Evolutionary conservation across 345 rosid species (phyloP), one percentile per base, ranked within the genome.

Genomic region (Populus tremula): DNA sequence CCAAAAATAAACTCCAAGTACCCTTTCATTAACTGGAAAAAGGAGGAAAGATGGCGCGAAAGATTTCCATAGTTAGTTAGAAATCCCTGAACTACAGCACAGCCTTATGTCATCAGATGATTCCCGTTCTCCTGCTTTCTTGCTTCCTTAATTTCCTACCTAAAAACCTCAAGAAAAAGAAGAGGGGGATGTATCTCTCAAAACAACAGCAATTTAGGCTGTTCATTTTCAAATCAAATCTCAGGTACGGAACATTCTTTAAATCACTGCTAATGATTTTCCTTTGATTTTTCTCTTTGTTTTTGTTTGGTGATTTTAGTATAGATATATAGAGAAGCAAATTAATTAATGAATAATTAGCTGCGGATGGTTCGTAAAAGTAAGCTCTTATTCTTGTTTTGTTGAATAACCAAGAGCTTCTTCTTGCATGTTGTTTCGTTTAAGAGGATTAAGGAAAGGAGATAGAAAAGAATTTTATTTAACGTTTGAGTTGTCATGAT

Each of bases 21-120:
- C 50, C 73, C 21, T 70, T 6, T 59, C 16, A n/a, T n/a, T 59
- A 53, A 59, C 29, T 9, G 64, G 25, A 59, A 56, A 59, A 9
- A 11, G 29, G 35, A 54, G 38, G 35, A 10, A 72, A 80, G 77
- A 77, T 78, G 89, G 90, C 89, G 89, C 84, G 82, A 86, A 87
- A 82, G 64, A 59, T 77, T 63, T 39, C 17, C 73, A 75, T 61
- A 38, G 88, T 83, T 82, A 67, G 87, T 82, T 85, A 70, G 75
- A 83, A 75, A 29, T 73, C 88, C 89, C 84, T 77, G 85, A 5
- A 20, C 69, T 65, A 3, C 18, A 21, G 69, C 69, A 5, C 6
- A 65, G 69, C 69, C 69, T 65, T 65, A 2, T 27, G 8, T 33
- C n/a, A 65, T 65, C 68, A 31, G 21, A 65, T 5, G 5, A 29